A percentile compares a stretch with the other conserved stretches of the same genome.
These are phyloP conservation scores for Planoprotostelium fungivorum DNA, from an alignment of 78 protist genomes.

Conservation along the genomic window DNA sequence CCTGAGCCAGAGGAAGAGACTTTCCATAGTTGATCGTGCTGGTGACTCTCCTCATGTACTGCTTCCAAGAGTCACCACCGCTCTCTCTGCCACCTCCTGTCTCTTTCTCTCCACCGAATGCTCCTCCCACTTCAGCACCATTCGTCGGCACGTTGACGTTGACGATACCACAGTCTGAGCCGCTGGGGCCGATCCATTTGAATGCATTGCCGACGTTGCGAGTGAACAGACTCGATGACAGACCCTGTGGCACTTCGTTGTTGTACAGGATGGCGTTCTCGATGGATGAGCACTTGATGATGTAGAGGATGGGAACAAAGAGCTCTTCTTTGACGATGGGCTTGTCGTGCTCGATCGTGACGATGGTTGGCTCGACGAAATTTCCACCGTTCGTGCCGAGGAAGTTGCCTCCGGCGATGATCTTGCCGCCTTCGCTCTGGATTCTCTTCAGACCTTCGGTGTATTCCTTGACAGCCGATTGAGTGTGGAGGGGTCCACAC, in stretches of 20 bases:
- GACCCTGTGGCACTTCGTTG: constrained; percentile 88
- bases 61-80: constrained; percentile 89
- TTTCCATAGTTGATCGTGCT: constrained; percentile 75
- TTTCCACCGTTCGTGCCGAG: constrained; percentile 55
- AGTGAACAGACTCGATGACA: constrained; percentile 73
- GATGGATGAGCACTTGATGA: constrained; percentile 58
- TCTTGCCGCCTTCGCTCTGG: constrained; percentile 78
- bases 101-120: constrained; percentile 91
- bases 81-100: constrained; percentile 90
- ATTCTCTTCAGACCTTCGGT: constrained; percentile 62
- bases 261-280: constrained; percentile 82
- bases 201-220: constrained; percentile 40
- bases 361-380: constrained; percentile 88
- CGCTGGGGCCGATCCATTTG: constrained; percentile 82
- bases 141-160: constrained; percentile 82
- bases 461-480: constrained; percentile 70
- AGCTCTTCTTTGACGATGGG: constrained; percentile 57
- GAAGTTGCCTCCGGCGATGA: constrained; percentile 78
- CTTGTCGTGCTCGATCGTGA: constrained; percentile 48
- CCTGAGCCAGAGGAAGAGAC: constrained; percentile 81
- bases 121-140: constrained; percentile 95
- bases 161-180: constrained; percentile 90
- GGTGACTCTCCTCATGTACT: constrained; percentile 64
- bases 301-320: constrained; percentile 80
- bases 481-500: constrained; percentile 86